Percentiles rank a stretch among this genome's conserved stretches.
Conservation (phyloP, 371 early-diverging fungal genomes). For the Mucor velutinosus region DNA sequence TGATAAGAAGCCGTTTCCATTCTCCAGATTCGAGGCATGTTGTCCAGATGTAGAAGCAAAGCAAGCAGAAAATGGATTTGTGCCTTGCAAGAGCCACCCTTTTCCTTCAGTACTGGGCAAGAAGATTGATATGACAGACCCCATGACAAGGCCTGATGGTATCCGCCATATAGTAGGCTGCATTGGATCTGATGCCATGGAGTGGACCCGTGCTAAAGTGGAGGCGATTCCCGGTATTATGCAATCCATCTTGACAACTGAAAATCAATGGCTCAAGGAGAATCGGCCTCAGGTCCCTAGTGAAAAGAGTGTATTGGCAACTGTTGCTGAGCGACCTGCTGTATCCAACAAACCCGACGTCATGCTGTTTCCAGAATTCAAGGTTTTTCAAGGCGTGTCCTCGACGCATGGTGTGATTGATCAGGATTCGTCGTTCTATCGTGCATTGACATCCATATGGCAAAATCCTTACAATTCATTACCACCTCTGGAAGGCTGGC, state of each 20-base stretch:
- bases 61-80: constrained; percentile 34
- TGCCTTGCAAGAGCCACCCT: constrained; percentile 47
- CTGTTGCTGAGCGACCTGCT: constrained; percentile 31
- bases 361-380: constrained; percentile 47
- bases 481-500: constrained; percentile 1
- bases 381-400: constrained; percentile 21
- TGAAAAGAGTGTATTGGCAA: constrained; percentile 20
- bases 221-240: constrained; percentile 31
- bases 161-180: constrained; percentile 47
- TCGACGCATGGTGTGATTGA: neutral
- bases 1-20: constrained; percentile 40
- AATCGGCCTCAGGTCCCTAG: neutral
- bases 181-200: constrained; percentile 40
- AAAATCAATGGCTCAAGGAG: constrained; percentile 15
- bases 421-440: constrained; percentile 10
- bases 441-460: constrained; percentile 33
- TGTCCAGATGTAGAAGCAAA: constrained; percentile 31
- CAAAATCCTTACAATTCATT: constrained; percentile 14
- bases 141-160: constrained; percentile 20
- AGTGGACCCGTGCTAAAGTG: constrained; percentile 49
- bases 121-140: constrained; percentile 42
- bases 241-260: constrained; percentile 8
- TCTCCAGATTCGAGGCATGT: constrained; percentile 49
- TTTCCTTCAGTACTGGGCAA: constrained; percentile 43
- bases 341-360: constrained; percentile 20